A percentile compares a stretch with the other conserved stretches of the same genome.
These are phyloP conservation scores for Pseudogymnoascus sp. DNA, from an alignment of 2,329 filamentous ascomycete species.

Conservation along the genomic window DNA sequence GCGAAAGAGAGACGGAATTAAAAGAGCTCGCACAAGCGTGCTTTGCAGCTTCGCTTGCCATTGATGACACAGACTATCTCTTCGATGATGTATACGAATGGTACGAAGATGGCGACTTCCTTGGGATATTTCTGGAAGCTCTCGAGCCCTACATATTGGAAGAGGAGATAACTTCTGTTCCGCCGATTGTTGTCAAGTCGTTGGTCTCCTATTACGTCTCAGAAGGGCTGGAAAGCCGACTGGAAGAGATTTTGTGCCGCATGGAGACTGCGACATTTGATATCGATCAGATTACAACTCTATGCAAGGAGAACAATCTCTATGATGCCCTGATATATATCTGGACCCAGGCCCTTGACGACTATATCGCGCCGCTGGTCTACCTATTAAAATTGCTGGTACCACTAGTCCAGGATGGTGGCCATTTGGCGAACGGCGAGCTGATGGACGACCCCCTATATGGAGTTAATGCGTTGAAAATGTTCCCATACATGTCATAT, in stretches of 20 bases:
- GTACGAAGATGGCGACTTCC: slow-evolving; percentile 69
- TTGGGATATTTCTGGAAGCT: slow-evolving; percentile 75
- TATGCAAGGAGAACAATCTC: slow-evolving; percentile 85
- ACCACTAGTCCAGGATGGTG: slow-evolving; percentile 48
- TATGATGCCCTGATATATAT: slow-evolving; percentile 96
- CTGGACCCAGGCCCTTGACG: slow-evolving; percentile 83
- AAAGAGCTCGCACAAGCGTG: slow-evolving; percentile 74
- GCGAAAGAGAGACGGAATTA: slow-evolving; percentile 44
- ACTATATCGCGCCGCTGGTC: slow-evolving; percentile 85
- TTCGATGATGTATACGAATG: slow-evolving; percentile 87
- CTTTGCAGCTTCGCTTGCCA: slow-evolving; percentile 72
- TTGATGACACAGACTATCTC: slow-evolving; percentile 72
- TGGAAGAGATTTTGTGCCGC: slow-evolving; percentile 92
- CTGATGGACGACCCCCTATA: slow-evolving; percentile 52
- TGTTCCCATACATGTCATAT: slow-evolving; percentile 92
- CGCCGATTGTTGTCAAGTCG: slow-evolving; percentile 76
- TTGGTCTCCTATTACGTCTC: slow-evolving; percentile 74
- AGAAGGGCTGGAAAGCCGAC: slow-evolving; percentile 62
- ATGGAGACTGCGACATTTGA: slow-evolving; percentile 87
- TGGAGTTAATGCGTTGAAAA: slow-evolving; percentile 70
- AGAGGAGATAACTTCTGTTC: slow-evolving; percentile 62
- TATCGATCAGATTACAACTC: slow-evolving; percentile 79
- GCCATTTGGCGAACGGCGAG: slow-evolving; percentile 42
- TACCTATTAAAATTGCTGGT: slow-evolving; percentile 67
- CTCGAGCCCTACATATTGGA: slow-evolving; percentile 84